A percentile compares a stretch with the other conserved stretches of the same genome.
These are phyloP conservation scores for Umbilicus rupestris DNA, from an alignment of 164 flowering plant species.

Conservation along the genomic window DNA sequence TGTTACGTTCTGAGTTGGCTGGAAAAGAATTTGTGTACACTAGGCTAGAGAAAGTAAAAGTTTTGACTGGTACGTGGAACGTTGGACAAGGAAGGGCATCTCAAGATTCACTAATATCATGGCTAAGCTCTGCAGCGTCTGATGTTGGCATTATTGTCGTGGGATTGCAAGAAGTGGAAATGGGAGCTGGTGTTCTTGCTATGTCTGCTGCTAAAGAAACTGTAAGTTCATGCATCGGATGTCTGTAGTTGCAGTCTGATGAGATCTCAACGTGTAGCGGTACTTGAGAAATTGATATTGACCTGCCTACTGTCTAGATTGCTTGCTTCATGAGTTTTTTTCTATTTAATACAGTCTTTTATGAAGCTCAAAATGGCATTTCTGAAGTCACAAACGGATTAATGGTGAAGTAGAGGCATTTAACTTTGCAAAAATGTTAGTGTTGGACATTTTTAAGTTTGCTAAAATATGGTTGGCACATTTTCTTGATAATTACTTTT, in stretches of 20 bases:
- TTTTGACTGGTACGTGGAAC: constrained; percentile 88
- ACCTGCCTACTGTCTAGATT: not conserved
- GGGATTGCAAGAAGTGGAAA: constrained; percentile 98
- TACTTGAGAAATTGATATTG: not conserved
- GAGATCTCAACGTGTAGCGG: not conserved
- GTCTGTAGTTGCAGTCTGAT: not conserved
- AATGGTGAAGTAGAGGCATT: not conserved
- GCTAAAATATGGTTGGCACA: not conserved
- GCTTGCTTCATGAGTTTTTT: not conserved
- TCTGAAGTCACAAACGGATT: not conserved
- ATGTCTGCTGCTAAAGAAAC: constrained; percentile 98
- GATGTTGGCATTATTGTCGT: constrained; percentile 78
- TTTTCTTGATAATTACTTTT: not conserved
- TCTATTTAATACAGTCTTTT: not conserved
- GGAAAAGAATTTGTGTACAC: constrained; percentile 59
- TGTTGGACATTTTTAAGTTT: not conserved
- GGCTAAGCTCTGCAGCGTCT: constrained; percentile 74
- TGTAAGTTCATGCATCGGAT: constrained; percentile 36
- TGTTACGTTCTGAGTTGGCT: constrained; percentile 57
- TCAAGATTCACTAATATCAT: constrained; percentile 63
- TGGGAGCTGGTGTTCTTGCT: constrained; percentile 99
- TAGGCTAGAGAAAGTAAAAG: constrained; percentile 51
- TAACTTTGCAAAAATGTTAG: not conserved
- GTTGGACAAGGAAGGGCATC: constrained; percentile 89
- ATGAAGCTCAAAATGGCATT: not conserved